phyloP scores from a whole-genome alignment of 1,284 basidiomycete genomes.

The Ganoderma lingzhi region DNA sequence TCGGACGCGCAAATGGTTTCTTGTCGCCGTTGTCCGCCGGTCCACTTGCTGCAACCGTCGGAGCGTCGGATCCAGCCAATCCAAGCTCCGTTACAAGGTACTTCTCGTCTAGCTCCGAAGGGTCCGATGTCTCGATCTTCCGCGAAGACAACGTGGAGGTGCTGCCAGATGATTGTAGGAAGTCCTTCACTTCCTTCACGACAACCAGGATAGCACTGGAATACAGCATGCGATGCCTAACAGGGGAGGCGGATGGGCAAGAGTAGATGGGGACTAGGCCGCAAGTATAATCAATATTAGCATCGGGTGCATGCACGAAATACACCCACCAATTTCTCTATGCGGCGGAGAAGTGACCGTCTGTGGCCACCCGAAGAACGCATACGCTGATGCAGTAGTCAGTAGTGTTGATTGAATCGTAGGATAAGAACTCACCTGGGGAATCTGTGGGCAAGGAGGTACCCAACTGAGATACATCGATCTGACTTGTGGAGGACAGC shows the following conservation, averaged over 20 bases:
- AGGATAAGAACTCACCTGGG: slow-evolving; percentile 49
- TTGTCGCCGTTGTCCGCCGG: slow-evolving; percentile 40
- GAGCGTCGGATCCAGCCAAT: slow-evolving; percentile 14
- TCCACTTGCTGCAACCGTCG: slow-evolving; percentile 14
- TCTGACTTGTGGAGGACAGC: slow-evolving; percentile 50
- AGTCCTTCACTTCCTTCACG: slow-evolving; percentile 61
- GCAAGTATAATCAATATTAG: slow-evolving; percentile 18
- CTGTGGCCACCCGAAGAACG: slow-evolving; percentile 79
- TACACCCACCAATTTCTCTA: slow-evolving; percentile 63
- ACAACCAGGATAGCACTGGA: slow-evolving; percentile 72
- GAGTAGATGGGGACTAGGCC: slow-evolving; percentile 85
- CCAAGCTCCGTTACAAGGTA: slow-evolving; percentile 68
- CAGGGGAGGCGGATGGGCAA: slow-evolving; percentile 80
- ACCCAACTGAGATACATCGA: slow-evolving; percentile 53
- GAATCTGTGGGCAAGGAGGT: slow-evolving; percentile 58
- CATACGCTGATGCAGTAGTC: slow-evolving; percentile 57
- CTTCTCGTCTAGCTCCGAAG: slow-evolving; percentile 71
- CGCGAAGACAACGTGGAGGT: slow-evolving; percentile 55
- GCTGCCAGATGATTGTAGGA: slow-evolving; percentile 53
- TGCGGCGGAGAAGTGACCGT: slow-evolving; percentile 47
- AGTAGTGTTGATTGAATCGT: slow-evolving; percentile 1
- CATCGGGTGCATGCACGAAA: neutral
- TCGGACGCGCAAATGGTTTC: slow-evolving; percentile 67
- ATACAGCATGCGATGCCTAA: slow-evolving; percentile 89
- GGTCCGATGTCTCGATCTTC: slow-evolving; percentile 87